Evolutionary conservation across 441 rosid species (phyloP), one percentile per base, ranked within the genome.

Genomic region (Jatropha podagrica): DNA sequence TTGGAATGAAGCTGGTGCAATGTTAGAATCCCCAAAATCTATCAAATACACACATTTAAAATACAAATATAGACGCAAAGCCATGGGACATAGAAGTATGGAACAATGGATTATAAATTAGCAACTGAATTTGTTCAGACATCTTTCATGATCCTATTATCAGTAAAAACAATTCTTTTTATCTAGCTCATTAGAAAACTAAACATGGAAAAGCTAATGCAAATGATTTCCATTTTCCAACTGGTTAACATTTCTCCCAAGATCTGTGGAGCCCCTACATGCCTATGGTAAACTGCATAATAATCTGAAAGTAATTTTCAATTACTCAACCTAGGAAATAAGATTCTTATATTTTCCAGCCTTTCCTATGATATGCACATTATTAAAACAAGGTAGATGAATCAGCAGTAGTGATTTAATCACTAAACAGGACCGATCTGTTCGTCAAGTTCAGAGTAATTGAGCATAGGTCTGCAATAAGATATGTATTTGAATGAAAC

Each of bases 181-280:
- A 54, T 54, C 62, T 14, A 54, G 51, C 66, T 9, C 4, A 15
- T 58, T 0, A 41, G 70, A 64, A 23, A 26, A 74, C 40, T 4
- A 54, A 52, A 12, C 41, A 51, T 7, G 20, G 42, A 38, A 27
- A 68, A 13, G 18, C 23, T 9, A 44, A 20, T 32, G 61, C 49
- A 51, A 7, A 9, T 65, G 70, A 63, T 51, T 74, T 65, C 70
- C 10, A 74, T 52, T 51, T 74, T 65, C 62, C 10, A 74, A 15
- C 4, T 65, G 14, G 26, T 66, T 5, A 23, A 0, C 13, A 37
- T 23, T 63, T 63, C 37, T 3, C 23, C 48, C 58, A 27, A 61
- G 18, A 17, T 3, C 27, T 12, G n/a, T 46, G 3, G 41, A 32
- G 2, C 20, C 12, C 15, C 44, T 23, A 12, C 12, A 18, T 32